These are phyloP conservation scores for Xylariales sp. DNA, from an alignment of 2,329 filamentous ascomycete species.

Conservation along the genomic window DNA sequence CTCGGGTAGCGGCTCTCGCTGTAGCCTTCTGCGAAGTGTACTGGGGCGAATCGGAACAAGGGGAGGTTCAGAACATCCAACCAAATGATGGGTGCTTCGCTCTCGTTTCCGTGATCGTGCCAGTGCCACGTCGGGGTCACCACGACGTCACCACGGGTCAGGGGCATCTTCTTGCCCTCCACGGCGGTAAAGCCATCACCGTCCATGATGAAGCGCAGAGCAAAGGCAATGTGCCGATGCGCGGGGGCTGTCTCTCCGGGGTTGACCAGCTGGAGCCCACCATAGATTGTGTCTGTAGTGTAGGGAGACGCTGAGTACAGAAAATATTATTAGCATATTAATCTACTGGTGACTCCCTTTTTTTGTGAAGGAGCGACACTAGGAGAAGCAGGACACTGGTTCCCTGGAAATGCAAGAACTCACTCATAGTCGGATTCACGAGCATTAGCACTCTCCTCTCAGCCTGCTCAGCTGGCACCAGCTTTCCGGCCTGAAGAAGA, in stretches of 20 bases:
- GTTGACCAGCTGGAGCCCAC: conserved; percentile 49
- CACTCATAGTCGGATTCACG: conserved; percentile 22
- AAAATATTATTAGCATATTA: too few species aligned
- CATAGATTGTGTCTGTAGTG: conserved; percentile 52
- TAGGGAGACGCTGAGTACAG: too few species aligned
- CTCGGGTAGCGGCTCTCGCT: conserved; percentile 5
- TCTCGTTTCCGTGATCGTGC: conserved; percentile 53
- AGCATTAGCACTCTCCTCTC: conserved; percentile 33
- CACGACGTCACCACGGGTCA: conserved; percentile 48
- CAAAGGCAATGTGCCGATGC: conserved; percentile 50
- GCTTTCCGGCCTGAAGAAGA: conserved; percentile 25
- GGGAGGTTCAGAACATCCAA: conserved; percentile 51
- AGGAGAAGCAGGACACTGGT: too few species aligned
- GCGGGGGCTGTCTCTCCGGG: conserved; percentile 48
- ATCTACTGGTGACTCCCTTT: too few species aligned
- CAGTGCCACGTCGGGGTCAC: conserved; percentile 52
- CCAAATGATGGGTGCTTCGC: conserved; percentile 47
- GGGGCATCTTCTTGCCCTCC: conserved; percentile 41
- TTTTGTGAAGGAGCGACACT: too few species aligned
- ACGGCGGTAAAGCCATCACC: conserved; percentile 51
- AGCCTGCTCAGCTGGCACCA: conserved; percentile 28
- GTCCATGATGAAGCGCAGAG: conserved; percentile 51
- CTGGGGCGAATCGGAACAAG: conserved; percentile 42
- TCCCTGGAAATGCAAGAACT: too few species aligned
- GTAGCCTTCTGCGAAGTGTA: conserved; percentile 49